A percentile compares a stretch with the other conserved stretches of the same genome.
Conservation (phyloP, 2,329 filamentous ascomycete species). For the Aspergillus pseudotamarii region DNA sequence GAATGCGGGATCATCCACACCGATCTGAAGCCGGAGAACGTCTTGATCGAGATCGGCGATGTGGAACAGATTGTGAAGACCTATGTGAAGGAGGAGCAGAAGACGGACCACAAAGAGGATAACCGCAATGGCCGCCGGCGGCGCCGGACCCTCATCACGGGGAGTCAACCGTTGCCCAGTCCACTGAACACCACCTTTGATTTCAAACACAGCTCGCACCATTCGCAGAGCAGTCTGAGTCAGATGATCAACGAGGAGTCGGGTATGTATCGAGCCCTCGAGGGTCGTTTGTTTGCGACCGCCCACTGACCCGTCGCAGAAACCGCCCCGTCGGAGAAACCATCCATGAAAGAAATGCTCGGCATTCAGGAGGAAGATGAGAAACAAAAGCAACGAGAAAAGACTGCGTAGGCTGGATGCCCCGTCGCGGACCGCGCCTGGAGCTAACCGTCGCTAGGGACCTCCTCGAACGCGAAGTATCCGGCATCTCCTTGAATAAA, state of each 20-base stretch:
- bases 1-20: slow-evolving; percentile 99
- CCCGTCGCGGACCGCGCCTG: background rate
- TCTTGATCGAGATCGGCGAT: slow-evolving; percentile 97
- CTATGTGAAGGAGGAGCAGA: slow-evolving; percentile 74
- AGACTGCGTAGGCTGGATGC: slow-evolving; percentile 75
- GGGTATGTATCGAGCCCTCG: slow-evolving; percentile 56
- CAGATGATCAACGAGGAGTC: slow-evolving; percentile 74
- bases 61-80: slow-evolving; percentile 98
- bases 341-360: slow-evolving; percentile 60
- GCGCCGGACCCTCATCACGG: slow-evolving; percentile 91
- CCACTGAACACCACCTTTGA: slow-evolving; percentile 93
- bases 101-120: slow-evolving; percentile 78
- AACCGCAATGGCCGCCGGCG: slow-evolving; percentile 89
- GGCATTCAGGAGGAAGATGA: slow-evolving; percentile 61
- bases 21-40: slow-evolving; percentile 95
- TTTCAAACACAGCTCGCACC: slow-evolving; percentile 61
- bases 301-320: slow-evolving; percentile 37
- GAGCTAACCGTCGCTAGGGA: slow-evolving; percentile 60
- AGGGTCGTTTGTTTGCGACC: slow-evolving; percentile 32
- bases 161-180: slow-evolving; percentile 92
- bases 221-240: slow-evolving; percentile 75
- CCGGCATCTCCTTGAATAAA: slow-evolving; percentile 90
- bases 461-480: slow-evolving; percentile 87
- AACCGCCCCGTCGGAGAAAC: slow-evolving; percentile 46
- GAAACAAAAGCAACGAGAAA: slow-evolving; percentile 81